Evolutionary conservation across 352 stramenopile species (phyloP), one percentile per base, ranked within the genome.

Genomic region (Globisporangium cystogenes): DNA sequence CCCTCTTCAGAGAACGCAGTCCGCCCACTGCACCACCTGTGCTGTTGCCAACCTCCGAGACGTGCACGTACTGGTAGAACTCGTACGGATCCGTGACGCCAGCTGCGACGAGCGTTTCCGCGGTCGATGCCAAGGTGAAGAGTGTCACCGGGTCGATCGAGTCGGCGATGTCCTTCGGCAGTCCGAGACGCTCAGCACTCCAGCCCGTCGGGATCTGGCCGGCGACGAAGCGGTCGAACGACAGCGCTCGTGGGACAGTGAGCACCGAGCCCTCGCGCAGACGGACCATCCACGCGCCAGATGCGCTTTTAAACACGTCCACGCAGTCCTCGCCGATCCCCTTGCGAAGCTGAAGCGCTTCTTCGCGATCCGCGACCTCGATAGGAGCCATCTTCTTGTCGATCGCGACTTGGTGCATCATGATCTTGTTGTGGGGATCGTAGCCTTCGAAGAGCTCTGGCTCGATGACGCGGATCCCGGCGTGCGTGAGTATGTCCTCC

Each of bases 31-130:
- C 84, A 53, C 85, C 84, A 41, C 86, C 86, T 0, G 82, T 90
- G 7, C 76, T 90, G 72, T 95, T 95, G 16, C 86, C 86, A 29
- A 96, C 60, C 57, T 93, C 82, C 24, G 79, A 90, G 1, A 96
- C 86, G 64, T 96, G 86, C 15, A 95, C 81, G 62, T 96, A 95
- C 64, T 94, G 74, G 68, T 96, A 96, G 51, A 96, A 91, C 71
- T 96, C 85, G 64, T 96, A 96, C 49, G 86, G 86, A 44, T 96
- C 85, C 2, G 83, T 93, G 58, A 96, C 62, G 62, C 86, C 85
- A 10, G 79, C 76, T 5, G 65, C 57, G 14, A 95, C 72, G n/a
- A 96, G 80, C 6, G 86, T 71, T 31, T 96, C 86, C 63, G 90
- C 85, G 0, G 84, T 93, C 0, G 84, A 87, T 12, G 69, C 72